A percentile compares a stretch with the other conserved stretches of the same genome.
Conservation (phyloP, 2,329 filamentous ascomycete species). For the Nakataea oryzae region DNA sequence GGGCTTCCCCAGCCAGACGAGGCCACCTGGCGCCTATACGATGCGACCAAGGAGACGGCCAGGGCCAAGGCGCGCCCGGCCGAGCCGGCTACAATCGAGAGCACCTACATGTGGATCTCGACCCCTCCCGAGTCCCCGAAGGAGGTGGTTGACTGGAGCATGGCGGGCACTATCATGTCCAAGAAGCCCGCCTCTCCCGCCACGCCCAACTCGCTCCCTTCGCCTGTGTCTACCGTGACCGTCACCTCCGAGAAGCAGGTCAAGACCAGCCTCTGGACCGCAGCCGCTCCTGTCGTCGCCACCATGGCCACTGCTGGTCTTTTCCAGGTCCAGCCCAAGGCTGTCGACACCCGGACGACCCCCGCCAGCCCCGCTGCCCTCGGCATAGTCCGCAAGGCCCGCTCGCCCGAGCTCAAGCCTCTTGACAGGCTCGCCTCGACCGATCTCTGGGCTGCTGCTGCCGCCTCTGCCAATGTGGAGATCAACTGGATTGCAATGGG, state of each 20-base stretch:
- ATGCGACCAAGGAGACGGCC: constrained; percentile 13
- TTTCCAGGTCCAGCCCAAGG: not conserved
- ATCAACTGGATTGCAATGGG: constrained; percentile 17
- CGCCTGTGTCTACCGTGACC: not conserved
- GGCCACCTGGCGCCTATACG: constrained; percentile 16
- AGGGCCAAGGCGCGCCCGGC: constrained; percentile 18
- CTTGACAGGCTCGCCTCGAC: constrained; percentile 15
- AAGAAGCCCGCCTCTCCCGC: not conserved
- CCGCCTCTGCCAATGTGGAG: constrained; percentile 1
- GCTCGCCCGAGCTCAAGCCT: constrained; percentile 12
- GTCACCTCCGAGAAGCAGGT: not conserved
- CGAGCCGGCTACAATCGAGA: constrained; percentile 19
- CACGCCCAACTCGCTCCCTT: not conserved
- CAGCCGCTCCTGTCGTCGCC: not conserved
- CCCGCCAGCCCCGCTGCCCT: constrained; percentile 15
- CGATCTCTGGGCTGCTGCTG: constrained; percentile 13
- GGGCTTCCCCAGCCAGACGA: constrained; percentile 8
- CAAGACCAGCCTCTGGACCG: not conserved
- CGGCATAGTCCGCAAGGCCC: constrained; percentile 16
- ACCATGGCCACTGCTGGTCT: not conserved
- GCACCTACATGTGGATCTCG: constrained; percentile 5
- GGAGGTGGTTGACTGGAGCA: not conserved
- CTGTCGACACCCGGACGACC: constrained; percentile 9
- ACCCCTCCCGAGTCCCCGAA: not conserved
- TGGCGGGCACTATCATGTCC: not conserved